These are phyloP conservation scores for Solanum chmielewskii DNA, from an alignment of 257 asterid species.

Conservation along the genomic window DNA sequence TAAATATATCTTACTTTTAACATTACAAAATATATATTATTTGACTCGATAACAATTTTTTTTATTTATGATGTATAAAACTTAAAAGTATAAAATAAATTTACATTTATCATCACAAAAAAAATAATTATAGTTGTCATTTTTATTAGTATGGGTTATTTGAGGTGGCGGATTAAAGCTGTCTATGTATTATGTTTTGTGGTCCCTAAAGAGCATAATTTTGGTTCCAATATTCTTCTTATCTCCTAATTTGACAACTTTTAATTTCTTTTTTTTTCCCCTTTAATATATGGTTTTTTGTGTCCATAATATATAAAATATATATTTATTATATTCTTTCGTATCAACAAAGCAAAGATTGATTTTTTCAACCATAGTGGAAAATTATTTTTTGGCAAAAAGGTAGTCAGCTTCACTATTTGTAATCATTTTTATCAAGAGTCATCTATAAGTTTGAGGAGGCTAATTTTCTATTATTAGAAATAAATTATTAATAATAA, in stretches of 20 bases:
- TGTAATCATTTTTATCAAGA: constrained; percentile 3
- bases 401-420: not conserved
- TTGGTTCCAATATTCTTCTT: constrained; percentile 9
- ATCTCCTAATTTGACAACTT: constrained; percentile 1
- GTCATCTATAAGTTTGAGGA: not conserved
- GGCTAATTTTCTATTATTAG: not conserved
- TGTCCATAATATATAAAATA: not conserved
- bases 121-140: not conserved
- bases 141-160: not conserved
- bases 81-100: not conserved
- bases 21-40: too few species aligned
- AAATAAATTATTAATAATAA: not conserved
- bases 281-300: not conserved
- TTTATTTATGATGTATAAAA: not conserved
- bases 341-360: constrained; percentile 30
- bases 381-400: not conserved
- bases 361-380: not conserved
- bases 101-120: not conserved
- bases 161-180: constrained; percentile 24
- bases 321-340: constrained; percentile 11
- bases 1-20: not conserved
- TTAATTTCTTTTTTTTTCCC: not conserved
- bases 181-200: not conserved
- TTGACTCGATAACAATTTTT: not conserved
- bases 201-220: constrained; percentile 23